Percentiles rank a stretch among this genome's conserved stretches.
phyloP scores from a whole-genome alignment of 352 stramenopile genomes.

The Phytophthora pinifolia region DNA sequence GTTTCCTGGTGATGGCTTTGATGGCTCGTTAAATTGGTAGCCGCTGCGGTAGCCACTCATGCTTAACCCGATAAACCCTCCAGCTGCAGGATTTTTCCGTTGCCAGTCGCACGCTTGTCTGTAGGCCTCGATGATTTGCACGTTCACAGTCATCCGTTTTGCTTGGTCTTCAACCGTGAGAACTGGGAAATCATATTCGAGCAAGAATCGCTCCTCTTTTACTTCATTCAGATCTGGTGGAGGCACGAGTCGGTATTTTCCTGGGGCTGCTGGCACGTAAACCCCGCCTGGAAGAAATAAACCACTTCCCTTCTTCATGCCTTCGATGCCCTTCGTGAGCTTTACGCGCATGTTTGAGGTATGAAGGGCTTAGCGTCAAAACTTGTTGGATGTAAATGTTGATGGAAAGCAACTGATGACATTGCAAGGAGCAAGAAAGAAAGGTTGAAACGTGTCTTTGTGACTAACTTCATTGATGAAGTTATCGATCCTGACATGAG shows the following conservation, averaged over 20 bases:
- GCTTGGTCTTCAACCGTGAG: conserved; percentile 13
- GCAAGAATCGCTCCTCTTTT: conserved; percentile 3
- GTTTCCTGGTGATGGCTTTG: too few relatives aligned
- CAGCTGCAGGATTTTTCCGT: background rate
- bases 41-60: background rate
- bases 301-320: too few relatives aligned
- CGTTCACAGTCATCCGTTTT: background rate
- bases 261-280: conserved; percentile 8
- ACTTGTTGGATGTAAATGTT: too few relatives aligned
- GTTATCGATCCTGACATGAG: too few relatives aligned
- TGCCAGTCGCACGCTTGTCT: background rate
- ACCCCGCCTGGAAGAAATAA: conserved; percentile 1
- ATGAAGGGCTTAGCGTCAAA: too few relatives aligned
- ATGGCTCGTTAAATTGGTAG: conserved; percentile 2
- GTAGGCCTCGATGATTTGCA: background rate
- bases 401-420: too few relatives aligned
- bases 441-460: too few relatives aligned
- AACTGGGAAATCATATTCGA: conserved; percentile 26
- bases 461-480: too few relatives aligned
- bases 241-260: conserved; percentile 9
- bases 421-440: too few relatives aligned
- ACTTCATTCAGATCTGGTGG: conserved; percentile 20
- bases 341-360: too few relatives aligned
- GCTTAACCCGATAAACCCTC: background rate
- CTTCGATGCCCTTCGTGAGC: too few relatives aligned